A percentile compares a stretch with the other conserved stretches of the same genome.
Conservation (phyloP, 768 basidiomycete genomes). For the Pleurotus citrinopileatus region DNA sequence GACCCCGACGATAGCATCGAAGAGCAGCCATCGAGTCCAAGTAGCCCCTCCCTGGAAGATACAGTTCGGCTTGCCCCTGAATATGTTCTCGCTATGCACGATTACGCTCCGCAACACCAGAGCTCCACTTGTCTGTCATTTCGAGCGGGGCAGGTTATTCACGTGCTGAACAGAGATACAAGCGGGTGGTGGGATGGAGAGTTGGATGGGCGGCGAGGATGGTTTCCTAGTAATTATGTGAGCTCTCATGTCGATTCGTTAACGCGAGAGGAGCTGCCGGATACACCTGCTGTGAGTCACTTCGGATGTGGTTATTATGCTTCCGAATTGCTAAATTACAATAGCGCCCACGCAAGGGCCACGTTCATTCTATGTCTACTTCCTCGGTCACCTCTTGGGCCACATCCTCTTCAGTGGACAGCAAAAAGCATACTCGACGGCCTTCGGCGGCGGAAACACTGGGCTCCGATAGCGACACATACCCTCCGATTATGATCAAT, state of each 20-base stretch:
- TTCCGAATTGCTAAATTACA: background rate
- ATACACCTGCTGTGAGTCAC: slow-evolving; percentile 39
- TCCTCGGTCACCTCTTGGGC: slow-evolving; percentile 55
- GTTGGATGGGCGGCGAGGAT: slow-evolving; percentile 82
- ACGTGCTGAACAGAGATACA: slow-evolving; percentile 81
- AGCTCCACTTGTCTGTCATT: slow-evolving; percentile 85
- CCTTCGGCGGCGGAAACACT: slow-evolving; percentile 43
- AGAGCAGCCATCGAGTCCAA: slow-evolving; percentile 30
- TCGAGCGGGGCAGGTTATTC: slow-evolving; percentile 86
- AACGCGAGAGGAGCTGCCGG: slow-evolving; percentile 53
- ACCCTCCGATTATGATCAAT: slow-evolving; percentile 78
- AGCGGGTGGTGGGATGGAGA: slow-evolving; percentile 99
- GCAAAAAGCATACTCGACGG: slow-evolving; percentile 34
- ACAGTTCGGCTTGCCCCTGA: slow-evolving; percentile 51
- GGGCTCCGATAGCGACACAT: slow-evolving; percentile 52
- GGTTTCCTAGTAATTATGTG: slow-evolving; percentile 99
- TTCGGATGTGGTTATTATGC: no score
- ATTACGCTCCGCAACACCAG: slow-evolving; percentile 72
- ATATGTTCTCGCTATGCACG: slow-evolving; percentile 90
- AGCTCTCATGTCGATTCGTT: slow-evolving; percentile 59
- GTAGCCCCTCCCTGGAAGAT: slow-evolving; percentile 44
- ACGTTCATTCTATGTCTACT: slow-evolving; percentile 48
- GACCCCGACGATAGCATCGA: slow-evolving; percentile 16
- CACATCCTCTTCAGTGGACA: slow-evolving; percentile 33
- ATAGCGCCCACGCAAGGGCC: slow-evolving; percentile 36